A percentile compares a stretch with the other conserved stretches of the same genome.
These are phyloP conservation scores for Zasmidium angulare DNA, from an alignment of 2,329 filamentous ascomycete genomes.

Conservation along the genomic window DNA sequence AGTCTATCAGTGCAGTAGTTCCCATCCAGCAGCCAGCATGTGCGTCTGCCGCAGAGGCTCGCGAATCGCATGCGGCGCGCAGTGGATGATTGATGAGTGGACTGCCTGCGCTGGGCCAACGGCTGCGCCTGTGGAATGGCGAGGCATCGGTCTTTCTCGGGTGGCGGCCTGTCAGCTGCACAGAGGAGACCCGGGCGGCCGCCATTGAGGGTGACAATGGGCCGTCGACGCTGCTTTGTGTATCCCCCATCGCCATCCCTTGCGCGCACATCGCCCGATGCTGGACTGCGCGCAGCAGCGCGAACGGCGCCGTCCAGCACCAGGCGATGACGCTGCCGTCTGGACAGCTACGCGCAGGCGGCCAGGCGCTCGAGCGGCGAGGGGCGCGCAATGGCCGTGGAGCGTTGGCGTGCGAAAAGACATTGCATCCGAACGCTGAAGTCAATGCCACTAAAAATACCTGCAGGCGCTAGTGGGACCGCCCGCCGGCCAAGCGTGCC, in stretches of 20 bases:
- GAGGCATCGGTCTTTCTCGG: conserved; percentile 25
- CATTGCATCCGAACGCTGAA: background rate
- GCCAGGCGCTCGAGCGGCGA: background rate
- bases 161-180: conserved; percentile 25
- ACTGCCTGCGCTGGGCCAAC: conserved; percentile 11
- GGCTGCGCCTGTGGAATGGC: conserved; percentile 22
- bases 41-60: background rate
- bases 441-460: background rate
- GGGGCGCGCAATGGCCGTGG: conserved; percentile 2
- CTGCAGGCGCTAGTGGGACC: background rate
- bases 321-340: background rate
- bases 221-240: conserved; percentile 4
- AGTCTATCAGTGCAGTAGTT: conserved; percentile 12
- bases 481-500: background rate
- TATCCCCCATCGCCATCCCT: conserved; percentile 15
- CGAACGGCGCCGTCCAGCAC: background rate
- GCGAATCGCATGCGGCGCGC: background rate
- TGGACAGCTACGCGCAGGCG: background rate
- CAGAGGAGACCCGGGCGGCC: conserved; percentile 18
- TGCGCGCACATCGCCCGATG: conserved; percentile 12
- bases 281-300: background rate
- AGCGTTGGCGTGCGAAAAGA: conserved; percentile 7
- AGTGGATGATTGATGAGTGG: too few species aligned
- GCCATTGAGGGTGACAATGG: conserved; percentile 4
- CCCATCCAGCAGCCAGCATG: background rate